Base-by-base conservation (phyloP, 495 filamentous ascomycete species). In the Trichoderma reesei region DNA sequence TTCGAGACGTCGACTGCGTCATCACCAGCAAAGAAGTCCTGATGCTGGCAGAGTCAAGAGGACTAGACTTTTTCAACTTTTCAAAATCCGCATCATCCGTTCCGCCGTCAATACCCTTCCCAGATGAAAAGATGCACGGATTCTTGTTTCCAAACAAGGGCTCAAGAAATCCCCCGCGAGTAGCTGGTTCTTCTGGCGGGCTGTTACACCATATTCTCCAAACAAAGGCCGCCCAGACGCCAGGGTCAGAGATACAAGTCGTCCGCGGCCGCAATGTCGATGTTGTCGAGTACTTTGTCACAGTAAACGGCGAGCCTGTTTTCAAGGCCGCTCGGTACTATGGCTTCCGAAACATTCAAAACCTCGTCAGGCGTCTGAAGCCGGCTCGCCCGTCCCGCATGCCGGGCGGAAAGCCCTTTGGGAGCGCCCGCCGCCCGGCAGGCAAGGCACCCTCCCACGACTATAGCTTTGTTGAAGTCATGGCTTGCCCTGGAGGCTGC, bases 401-500 rank as follows among this genome's bases (percentile, higher is more conserved):
- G 76, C 90, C 91, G 1, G 90, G 91, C 11, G 88, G 83, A 8
- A 88, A 80, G 65, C 71, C 75, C 2, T 70, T 73, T 39, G 77
- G 75, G 1, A 72, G 74, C 10, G 74, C 80, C 26, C 73, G 84
- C 68, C 77, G 76, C 68, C 73, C 81, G 65, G 68, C 77, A 66
- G 72, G 73, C 9, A 78, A 76, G 64, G 54, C 74, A 13, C 63
- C 69, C 3, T 75, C 77, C 14, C 73, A 81, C 5, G 89, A 94
- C 13, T 92, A 90, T 70, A 85, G 85, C 31, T 98, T 96, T 75
- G 90, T 98, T 11, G 94, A 98, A 71, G 95, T 98, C 41, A 98
- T 98, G 94, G 94, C 94, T 36, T 98, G 94, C 75, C 94, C 94
- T 0, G 94, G 95, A 10, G 94, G 94, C 1, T 98, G 94, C 73